Evolutionary conservation across 1,284 basidiomycete species (phyloP).

Genomic region (Tylopilus sp.): DNA sequence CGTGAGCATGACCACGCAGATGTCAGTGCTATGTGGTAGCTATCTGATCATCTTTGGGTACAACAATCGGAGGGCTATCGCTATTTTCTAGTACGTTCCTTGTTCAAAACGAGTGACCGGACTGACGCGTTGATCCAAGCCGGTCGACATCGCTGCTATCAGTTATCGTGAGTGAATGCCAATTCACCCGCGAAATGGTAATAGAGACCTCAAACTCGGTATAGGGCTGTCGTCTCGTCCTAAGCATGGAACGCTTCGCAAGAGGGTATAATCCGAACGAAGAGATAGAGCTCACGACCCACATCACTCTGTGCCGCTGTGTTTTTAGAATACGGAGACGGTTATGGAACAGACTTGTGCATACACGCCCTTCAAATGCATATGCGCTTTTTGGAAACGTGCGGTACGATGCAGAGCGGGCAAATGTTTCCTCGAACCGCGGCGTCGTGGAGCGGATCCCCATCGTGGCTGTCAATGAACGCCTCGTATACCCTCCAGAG

Average conservation of each 20-base stretch:
- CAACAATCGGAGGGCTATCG: background rate
- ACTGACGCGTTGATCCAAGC: background rate
- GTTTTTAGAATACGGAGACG: background rate
- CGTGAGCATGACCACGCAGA: background rate
- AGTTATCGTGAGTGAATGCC: background rate
- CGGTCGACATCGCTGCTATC: background rate
- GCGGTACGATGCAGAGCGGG: background rate
- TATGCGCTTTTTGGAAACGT: background rate
- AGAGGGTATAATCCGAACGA: background rate
- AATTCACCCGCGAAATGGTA: background rate
- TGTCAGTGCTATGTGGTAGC: background rate
- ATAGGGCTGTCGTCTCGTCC: background rate
- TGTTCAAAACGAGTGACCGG: background rate
- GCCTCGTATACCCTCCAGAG: too few relatives aligned
- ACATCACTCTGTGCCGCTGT: background rate
- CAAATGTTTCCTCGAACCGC: too few relatives aligned
- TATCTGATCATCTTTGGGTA: background rate
- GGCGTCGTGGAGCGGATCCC: too few relatives aligned
- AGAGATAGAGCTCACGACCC: background rate
- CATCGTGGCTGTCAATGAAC: too few relatives aligned
- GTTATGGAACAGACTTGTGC: too few relatives aligned
- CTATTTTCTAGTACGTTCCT: background rate
- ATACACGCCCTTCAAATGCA: background rate
- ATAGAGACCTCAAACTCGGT: background rate
- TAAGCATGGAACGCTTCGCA: background rate